phyloP scores from a whole-genome alignment of 345 rosid species.

The Eucalyptus polyanthemos region DNA sequence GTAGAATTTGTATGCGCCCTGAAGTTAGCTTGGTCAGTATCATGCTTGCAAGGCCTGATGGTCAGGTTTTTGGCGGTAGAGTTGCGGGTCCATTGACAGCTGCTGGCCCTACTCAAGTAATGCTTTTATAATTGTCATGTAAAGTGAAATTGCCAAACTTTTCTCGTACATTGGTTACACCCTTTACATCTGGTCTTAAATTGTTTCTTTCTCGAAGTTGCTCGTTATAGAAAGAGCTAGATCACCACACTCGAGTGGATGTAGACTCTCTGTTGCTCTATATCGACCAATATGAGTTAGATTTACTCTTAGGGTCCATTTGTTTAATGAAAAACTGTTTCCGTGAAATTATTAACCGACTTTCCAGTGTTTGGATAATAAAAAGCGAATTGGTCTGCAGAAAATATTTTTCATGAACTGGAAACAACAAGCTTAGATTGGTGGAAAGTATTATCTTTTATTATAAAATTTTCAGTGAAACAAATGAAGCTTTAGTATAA shows the following conservation, averaged over 20 bases:
- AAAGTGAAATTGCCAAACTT: background rate
- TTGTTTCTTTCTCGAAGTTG: background rate
- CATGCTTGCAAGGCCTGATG: slow-evolving; percentile 13
- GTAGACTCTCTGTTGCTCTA: background rate
- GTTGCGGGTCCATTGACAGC: slow-evolving; percentile 24
- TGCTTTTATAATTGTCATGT: background rate
- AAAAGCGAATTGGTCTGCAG: background rate
- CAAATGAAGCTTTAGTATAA: background rate
- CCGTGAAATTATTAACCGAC: background rate
- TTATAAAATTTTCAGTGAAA: background rate
- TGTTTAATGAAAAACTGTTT: background rate
- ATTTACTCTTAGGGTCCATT: background rate
- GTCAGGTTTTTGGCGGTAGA: slow-evolving; percentile 26
- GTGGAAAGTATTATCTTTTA: background rate
- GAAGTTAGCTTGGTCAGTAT: slow-evolving; percentile 1
- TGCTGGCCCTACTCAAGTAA: slow-evolving; percentile 17
- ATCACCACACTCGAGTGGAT: background rate
- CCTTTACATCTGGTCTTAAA: background rate
- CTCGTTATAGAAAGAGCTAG: background rate
- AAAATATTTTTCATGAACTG: background rate
- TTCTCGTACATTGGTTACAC: background rate
- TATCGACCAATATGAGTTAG: background rate
- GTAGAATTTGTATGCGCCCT: background rate
- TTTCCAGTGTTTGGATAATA: background rate
- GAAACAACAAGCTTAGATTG: background rate